Base-by-base conservation (phyloP, 208 protist genomes). In the Trypanosoma melophagium region DNA sequence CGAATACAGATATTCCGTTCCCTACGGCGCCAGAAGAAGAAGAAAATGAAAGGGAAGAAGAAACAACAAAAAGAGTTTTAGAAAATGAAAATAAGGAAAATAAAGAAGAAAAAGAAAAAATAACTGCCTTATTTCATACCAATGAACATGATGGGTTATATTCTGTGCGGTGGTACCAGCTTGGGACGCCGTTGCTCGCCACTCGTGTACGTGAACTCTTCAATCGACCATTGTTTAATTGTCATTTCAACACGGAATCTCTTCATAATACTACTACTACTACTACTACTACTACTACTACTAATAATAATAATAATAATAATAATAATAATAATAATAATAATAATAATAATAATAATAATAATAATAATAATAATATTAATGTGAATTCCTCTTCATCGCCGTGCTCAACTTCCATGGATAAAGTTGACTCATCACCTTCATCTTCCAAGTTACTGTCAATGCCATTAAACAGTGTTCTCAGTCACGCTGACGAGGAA, bases 401-500 rank as follows among this genome's bases (percentile, higher is more conserved):
- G 31, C 24, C 28, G 28, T 35, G 28, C 5, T 35, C 28, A 35
- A 35, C 28, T 5, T 35, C 28, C 28, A 21, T 24, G 7, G 7
- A 41, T 59, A 7, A 35, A 19, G 19, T 41, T 35, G 3, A 7
- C 31, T 59, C 42, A 24, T 41, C n/a, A 24, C 7, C 35, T 42
- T 1, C 35, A 42, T 41, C 54, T 41, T 24, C 5, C 10, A 35
- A 35, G 28, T 35, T 35, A 35, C 5, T 35, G 5, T 35, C 28
- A 1, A 35, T 35, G 28, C 28, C 28, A 35, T 35, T 35, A 35
- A 35, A 35, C 5, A 35, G 47, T 52, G 35, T 19, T 38, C 25
- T 66, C 31, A 47, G 24, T 49, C 66, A 21, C 1, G 67, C 68
- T 4, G 88, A 94, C 53, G 60, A 63, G 44, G 82, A 81, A 60